Evolutionary conservation across 2,329 filamentous ascomycete species (phyloP).

Genomic region (Ascomycota sp.): DNA sequence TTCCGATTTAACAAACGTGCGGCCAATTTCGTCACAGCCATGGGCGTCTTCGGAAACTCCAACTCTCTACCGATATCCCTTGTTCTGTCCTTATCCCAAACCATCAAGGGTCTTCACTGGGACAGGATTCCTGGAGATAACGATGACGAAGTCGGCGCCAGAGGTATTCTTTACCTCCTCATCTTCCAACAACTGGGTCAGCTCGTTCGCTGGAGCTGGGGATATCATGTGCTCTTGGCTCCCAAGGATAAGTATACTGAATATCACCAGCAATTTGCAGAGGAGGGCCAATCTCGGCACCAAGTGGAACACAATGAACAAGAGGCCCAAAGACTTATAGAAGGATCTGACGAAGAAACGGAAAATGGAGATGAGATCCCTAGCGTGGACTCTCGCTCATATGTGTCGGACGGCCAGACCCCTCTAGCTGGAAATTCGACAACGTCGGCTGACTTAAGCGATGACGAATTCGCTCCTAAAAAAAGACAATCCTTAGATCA

Average conservation of each 20-base stretch:
- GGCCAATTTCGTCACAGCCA: conserved; percentile 84
- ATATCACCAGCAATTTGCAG: conserved; percentile 30
- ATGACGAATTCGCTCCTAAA: conserved; percentile 17
- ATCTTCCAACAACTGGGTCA: conserved; percentile 97
- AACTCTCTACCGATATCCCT: conserved; percentile 95
- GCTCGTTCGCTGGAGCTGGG: conserved; percentile 92
- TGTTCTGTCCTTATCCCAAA: conserved; percentile 81
- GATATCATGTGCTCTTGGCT: conserved; percentile 82
- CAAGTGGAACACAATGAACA: conserved; percentile 19
- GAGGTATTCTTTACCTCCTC: conserved; percentile 82
- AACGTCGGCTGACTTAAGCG: conserved; percentile 25
- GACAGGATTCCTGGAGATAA: conserved; percentile 76
- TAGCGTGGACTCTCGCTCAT: conserved; percentile 22
- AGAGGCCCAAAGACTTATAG: conserved; percentile 22
- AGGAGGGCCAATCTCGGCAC: conserved; percentile 37
- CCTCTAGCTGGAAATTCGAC: conserved; percentile 27
- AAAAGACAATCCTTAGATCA: conserved; percentile 9
- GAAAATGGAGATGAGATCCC: conserved; percentile 15
- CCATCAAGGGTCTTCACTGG: conserved; percentile 81
- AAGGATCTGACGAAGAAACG: conserved; percentile 13
- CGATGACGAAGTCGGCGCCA: conserved; percentile 78
- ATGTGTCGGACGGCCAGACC: conserved; percentile 32
- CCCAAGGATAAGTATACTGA: conserved; percentile 53
- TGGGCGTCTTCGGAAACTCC: conserved; percentile 94
- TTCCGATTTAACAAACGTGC: conserved; percentile 70